Evolutionary conservation across 441 rosid species (phyloP).

Genomic region (Pelargonium citronellum): DNA sequence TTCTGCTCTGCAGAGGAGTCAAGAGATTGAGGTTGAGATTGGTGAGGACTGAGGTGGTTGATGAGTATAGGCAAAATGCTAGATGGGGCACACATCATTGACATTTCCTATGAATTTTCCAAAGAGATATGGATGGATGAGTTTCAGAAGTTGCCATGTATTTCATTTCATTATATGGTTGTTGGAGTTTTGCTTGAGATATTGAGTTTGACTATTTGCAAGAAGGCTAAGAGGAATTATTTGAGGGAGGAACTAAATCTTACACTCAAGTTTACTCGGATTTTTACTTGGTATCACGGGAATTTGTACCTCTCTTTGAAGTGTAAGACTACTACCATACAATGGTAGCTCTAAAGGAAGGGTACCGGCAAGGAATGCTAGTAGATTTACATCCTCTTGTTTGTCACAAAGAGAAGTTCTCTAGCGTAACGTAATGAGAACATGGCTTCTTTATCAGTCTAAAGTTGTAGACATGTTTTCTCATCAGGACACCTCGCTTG

Average conservation of each 20-base stretch:
- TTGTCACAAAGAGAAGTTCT: constrained; percentile 57
- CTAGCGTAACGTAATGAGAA: constrained; percentile 89
- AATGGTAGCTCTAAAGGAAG: constrained; percentile 73
- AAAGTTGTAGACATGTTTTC: constrained; percentile 54
- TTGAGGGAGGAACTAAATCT: constrained; percentile 72
- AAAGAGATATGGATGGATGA: constrained; percentile 81
- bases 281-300: constrained; percentile 88
- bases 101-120: constrained; percentile 74
- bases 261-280: constrained; percentile 79
- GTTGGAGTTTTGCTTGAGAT: constrained; percentile 87
- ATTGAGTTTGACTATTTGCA: constrained; percentile 78
- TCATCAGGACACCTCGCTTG: constrained; percentile 22
- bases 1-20: constrained; percentile 58
- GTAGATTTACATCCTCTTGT: constrained; percentile 79
- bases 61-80: constrained; percentile 60
- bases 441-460: constrained; percentile 70
- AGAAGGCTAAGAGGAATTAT: constrained; percentile 94
- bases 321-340: constrained; percentile 76
- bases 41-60: constrained; percentile 30
- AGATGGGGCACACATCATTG: constrained; percentile 62
- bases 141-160: constrained; percentile 84
- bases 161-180: constrained; percentile 65
- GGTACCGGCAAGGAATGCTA: constrained; percentile 65
- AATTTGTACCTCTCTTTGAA: constrained; percentile 86
- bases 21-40: constrained; percentile 27